A percentile compares a stretch with the other conserved stretches of the same genome.
These are phyloP conservation scores for Ophiostoma populinum DNA, from an alignment of 2,329 filamentous ascomycete species.

Conservation along the genomic window DNA sequence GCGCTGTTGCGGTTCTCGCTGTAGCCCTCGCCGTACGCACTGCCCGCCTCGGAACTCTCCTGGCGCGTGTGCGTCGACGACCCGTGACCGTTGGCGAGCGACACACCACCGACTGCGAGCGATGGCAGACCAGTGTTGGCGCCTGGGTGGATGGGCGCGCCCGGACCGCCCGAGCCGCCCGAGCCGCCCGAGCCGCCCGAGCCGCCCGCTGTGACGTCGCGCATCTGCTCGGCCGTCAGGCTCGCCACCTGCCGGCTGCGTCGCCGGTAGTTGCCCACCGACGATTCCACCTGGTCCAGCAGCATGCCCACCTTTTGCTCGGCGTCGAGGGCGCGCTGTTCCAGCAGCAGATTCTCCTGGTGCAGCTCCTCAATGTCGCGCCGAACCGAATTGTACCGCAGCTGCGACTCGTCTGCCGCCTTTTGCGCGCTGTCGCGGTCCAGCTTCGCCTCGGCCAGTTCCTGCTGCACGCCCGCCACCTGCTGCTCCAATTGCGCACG, in stretches of 20 bases:
- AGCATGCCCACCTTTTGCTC: conserved; percentile 87
- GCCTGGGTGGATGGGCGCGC: no score
- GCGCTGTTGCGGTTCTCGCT: conserved; percentile 38
- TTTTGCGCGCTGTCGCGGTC: conserved; percentile 53
- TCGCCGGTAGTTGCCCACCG: conserved; percentile 86
- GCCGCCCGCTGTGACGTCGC: conserved; percentile 15
- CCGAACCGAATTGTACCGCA: conserved; percentile 41
- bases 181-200: background rate
- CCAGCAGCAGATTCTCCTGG: conserved; percentile 63
- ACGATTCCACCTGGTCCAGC: conserved; percentile 84
- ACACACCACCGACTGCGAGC: no score
- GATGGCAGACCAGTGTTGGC: no score
- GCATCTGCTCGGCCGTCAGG: conserved; percentile 31
- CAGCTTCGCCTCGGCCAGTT: conserved; percentile 46
- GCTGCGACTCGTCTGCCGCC: conserved; percentile 33
- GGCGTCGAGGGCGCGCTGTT: conserved; percentile 72
- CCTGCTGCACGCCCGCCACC: conserved; percentile 48
- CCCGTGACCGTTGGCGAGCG: no score
- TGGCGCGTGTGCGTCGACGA: conserved; percentile 27
- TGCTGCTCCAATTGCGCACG: conserved; percentile 54
- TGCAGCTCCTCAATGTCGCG: conserved; percentile 67
- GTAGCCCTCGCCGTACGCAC: conserved; percentile 38
- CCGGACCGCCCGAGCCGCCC: background rate
- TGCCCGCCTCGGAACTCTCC: conserved; percentile 43
- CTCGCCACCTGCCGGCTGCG: conserved; percentile 43